Evolutionary conservation across 169 alveolate species (phyloP), one percentile per base, ranked within the genome.

Genomic region (Amoebophrya sp.): DNA sequence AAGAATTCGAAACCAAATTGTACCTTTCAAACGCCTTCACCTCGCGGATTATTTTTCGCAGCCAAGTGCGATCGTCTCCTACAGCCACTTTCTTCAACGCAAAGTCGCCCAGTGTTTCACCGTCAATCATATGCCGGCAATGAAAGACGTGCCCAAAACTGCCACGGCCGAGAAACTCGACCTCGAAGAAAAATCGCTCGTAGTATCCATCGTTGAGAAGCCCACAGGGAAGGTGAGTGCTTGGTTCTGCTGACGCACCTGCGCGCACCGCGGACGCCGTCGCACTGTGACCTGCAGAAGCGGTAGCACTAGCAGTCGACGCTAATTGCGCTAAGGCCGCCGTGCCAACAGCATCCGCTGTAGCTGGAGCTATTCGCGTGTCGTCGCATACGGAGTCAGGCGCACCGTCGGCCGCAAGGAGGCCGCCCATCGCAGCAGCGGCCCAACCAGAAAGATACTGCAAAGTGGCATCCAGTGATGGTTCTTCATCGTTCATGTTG

Each of bases 81-180:
- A 93, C 95, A 3, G 93, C 93, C 33, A 91, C 93, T 77, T 94
- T 92, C 89, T 91, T 92, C 38, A 91, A 65, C n/a, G 95, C 93
- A 41, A 91, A 90, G 40, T 91, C 91, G 41, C 95, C 96, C 93
- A 95, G 92, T 0, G 93, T 41, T 29, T 94, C 94, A 33, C 94
- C 96, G 89, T 95, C 97, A 0, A 95, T 65, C 2, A 94, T 94
- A 90, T 95, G 97, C 39, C 92, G 92, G 47, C 97, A 95, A 38
- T 93, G 77, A 93, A 95, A 95, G 24, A 95, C 97, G 47, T 95
- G 97, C 33, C 97, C 97, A 91, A 93, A 95, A 38, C 95, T 93
- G 34, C 97, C 97, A 38, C 95, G 94, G 18, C 97, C 97, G 29
- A 95, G 95, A 91, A 93, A 94, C 55, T 76, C 78, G 41, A 93